Evolutionary conservation across 495 filamentous ascomycete species (phyloP).

Genomic region (Halenospora varia): DNA sequence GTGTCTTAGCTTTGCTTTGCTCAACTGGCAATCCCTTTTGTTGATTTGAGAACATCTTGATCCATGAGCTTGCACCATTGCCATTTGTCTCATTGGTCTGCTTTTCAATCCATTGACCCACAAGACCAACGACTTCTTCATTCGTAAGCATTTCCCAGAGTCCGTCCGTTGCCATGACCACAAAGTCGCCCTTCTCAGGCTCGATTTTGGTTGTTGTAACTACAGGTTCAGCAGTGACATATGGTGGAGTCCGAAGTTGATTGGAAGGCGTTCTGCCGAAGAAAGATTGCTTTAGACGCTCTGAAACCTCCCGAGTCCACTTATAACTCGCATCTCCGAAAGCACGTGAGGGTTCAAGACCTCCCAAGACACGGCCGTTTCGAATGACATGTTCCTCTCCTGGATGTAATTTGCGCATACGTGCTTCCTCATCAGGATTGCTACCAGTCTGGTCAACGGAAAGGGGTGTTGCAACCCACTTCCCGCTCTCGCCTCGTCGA

Average conservation of each 20-base stretch:
- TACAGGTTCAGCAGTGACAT: constrained; percentile 95
- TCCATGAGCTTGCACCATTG: constrained; percentile 47
- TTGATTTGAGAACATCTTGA: constrained; percentile 49
- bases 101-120: constrained; percentile 92
- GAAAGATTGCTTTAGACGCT: constrained; percentile 75
- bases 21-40: constrained; percentile 56
- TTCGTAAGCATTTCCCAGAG: constrained; percentile 99
- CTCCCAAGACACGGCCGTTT: constrained; percentile 86
- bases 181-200: constrained; percentile 85
- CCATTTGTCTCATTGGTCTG: constrained; percentile 43
- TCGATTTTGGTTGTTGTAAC: constrained; percentile 94
- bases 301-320: constrained; percentile 80
- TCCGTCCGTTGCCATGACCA: constrained; percentile 95
- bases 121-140: constrained; percentile 94
- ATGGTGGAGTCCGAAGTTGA: constrained; percentile 86
- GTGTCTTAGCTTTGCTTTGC: constrained; percentile 25
- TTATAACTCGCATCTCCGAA: constrained; percentile 98
- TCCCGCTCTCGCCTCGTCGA: constrained; percentile 68
- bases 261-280: constrained; percentile 72
- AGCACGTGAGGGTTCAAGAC: constrained; percentile 85
- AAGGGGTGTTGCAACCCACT: constrained; percentile 88
- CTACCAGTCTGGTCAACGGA: constrained; percentile 91
- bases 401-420: constrained; percentile 81
- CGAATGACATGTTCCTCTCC: constrained; percentile 78
- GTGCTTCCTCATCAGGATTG: constrained; percentile 75